Base-by-base conservation (phyloP, 2,329 filamentous ascomycete species). In the Stemphylium beticola region DNA sequence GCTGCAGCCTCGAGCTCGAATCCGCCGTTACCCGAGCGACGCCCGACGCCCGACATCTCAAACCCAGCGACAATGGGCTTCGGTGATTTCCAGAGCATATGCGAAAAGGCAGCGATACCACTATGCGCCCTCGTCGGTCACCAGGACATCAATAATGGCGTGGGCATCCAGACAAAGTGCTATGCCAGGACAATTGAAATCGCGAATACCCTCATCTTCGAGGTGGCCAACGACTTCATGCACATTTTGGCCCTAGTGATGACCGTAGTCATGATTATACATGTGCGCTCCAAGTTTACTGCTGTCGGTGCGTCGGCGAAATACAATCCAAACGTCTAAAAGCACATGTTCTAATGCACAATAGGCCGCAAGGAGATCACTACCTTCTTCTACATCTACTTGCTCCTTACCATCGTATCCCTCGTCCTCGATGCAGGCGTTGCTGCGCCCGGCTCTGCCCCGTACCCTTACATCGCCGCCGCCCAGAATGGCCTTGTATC, bases 191-290 rank as follows among this genome's bases (percentile, higher is more conserved):
- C 95, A 69, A 93, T 99, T 76, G 93, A 97, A 77, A 78, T 98
- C 64, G 95, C 93, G 65, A 99, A 99, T 79, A 99, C 95, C 36
- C 93, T 98, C 79, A 99, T 99, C 72, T 99, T 99, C 75, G 88
- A 98, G 78, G 91, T 88, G 72, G 95, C 93, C 24, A 87, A 92
- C 18, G 91, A 91, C 58, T 92, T 93, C 72, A 91, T 95, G 79
- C 95, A 99, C 77, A 98, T 99, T 64, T 80, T 90, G 53, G 91
- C 93, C 12, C 81, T 99, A 55, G 81, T 87, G 66, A 97, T 99
- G 93, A 96, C 92, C 4, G 90, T 93, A 8, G 89, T 96, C 69
- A 99, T 99, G 95, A 92, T 99, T 58, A 83, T 99, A 61, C 95
- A 99, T 76, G 91, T 99, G 60, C 86, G 95, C 67, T 93, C 91